Percentiles rank a stretch among this genome's conserved stretches.
phyloP scores from a whole-genome alignment of 768 basidiomycete genomes.

The Porpolomopsis calyptriformis region DNA sequence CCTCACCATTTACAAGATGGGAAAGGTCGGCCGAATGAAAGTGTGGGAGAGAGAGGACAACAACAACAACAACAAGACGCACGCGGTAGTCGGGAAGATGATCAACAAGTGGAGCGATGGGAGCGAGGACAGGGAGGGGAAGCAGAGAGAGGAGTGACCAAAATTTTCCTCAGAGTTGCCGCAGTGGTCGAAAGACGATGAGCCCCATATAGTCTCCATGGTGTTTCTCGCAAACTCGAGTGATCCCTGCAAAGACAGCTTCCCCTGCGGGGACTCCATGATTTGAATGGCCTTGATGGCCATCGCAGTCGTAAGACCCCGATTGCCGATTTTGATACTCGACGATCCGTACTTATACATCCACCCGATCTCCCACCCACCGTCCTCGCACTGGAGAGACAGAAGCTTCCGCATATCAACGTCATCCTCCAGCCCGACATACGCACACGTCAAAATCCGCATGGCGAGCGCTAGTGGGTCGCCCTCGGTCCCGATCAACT shows the following conservation, averaged over 20 bases:
- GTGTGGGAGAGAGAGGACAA: no score
- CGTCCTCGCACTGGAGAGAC: conserved; percentile 41
- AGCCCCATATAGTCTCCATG: no score
- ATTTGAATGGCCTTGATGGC: conserved; percentile 33
- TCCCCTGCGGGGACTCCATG: conserved; percentile 7
- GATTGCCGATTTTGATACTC: conserved; percentile 40
- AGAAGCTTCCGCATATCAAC: conserved; percentile 36
- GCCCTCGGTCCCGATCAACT: conserved; percentile 38
- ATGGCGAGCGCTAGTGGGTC: conserved; percentile 48
- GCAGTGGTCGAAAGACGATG: background rate
- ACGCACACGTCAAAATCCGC: conserved; percentile 38
- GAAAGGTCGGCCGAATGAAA: no score
- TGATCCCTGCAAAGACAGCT: background rate
- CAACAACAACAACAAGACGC: no score
- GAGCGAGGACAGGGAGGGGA: no score
- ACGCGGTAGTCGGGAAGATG: no score
- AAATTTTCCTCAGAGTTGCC: background rate
- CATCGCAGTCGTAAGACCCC: conserved; percentile 43
- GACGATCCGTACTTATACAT: conserved; percentile 45
- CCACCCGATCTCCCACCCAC: conserved; percentile 46
- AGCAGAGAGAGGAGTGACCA: no score
- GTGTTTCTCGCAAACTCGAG: no score
- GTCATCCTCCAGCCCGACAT: conserved; percentile 30
- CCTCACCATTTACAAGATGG: no score
- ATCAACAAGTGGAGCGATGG: no score